Base-by-base conservation (phyloP, 345 rosid species). In the Sisymbrium irio region DNA sequence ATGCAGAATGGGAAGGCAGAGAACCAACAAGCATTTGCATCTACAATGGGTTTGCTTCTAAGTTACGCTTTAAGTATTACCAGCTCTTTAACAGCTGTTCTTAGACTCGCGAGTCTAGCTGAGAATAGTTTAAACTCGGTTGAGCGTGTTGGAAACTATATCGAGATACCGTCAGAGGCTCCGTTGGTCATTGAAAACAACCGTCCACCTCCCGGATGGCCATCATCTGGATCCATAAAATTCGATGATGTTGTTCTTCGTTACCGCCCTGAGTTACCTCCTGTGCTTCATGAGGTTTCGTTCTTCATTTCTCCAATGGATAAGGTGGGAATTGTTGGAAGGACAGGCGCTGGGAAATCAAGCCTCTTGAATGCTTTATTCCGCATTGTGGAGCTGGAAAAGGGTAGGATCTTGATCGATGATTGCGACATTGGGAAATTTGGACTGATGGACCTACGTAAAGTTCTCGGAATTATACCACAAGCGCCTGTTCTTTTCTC, bases 141-240 rank as follows among this genome's bases (percentile, higher is more conserved):
- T 74, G 99, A 95, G 83, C 89, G 99, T 68, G 85, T 90, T 69
- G 92, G 98, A 59, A 86, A 83, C 12, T 95, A 95, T 49, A 79
- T 95, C 46, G 99, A 95, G 65, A 77, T 84, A 80, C 94, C 96
- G 67, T 85, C 96, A 27, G 99, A 95, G 80, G 98, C 98, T 72
- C 96, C 97, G 32, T 81, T 80, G 41, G 33, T 92, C 61, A 78
- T 92, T 65, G 94, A 95, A 81, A 85, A 74, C 73, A 90, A 87
- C 79, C 94, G 97, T 7, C 99, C 99, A 19, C 98, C 99, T 80
- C 97, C 98, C 2, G 98, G 86, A 51, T 95, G 99, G 99, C 99
- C 99, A 49, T 95, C 99, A 47, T 90, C 99, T 32, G 99, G 99
- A 65, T 83, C 96, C 30, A 88, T 95, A 36, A 88, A 81, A 80